Conservation (phyloP, 495 filamentous ascomycete genomes). For the Talaromyces wortmannii region DNA sequence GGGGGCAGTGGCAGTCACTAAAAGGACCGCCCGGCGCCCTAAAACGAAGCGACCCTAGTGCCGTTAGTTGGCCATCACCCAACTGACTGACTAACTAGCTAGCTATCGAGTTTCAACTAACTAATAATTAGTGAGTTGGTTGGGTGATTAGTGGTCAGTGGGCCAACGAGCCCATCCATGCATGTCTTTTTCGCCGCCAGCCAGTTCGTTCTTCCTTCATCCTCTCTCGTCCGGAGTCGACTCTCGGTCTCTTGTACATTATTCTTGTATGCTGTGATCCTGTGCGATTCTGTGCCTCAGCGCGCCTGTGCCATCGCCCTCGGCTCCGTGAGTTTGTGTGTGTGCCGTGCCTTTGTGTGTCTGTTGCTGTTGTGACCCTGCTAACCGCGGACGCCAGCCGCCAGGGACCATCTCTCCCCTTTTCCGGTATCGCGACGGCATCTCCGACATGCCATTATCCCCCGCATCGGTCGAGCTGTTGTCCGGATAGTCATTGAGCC, state of each 20-base stretch:
- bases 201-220: background rate
- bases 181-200: background rate
- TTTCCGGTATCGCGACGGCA: background rate
- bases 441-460: background rate
- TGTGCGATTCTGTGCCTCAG: too few species aligned
- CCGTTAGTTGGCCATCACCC: constrained; percentile 1
- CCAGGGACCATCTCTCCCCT: background rate
- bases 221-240: background rate
- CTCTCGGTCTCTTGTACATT: background rate
- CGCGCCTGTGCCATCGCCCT: too few species aligned
- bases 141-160: too few species aligned
- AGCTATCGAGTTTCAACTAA: background rate
- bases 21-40: background rate
- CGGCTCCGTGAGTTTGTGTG: too few species aligned
- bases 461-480: background rate
- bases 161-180: too few species aligned
- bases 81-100: background rate
- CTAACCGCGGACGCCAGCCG: background rate
- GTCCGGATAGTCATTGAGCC: background rate
- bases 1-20: background rate
- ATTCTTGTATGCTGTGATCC: background rate
- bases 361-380: background rate
- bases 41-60: background rate
- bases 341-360: background rate
- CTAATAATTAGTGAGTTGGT: background rate